phyloP scores from a whole-genome alignment of 129 eudicot species.

The Solidago caesia region DNA sequence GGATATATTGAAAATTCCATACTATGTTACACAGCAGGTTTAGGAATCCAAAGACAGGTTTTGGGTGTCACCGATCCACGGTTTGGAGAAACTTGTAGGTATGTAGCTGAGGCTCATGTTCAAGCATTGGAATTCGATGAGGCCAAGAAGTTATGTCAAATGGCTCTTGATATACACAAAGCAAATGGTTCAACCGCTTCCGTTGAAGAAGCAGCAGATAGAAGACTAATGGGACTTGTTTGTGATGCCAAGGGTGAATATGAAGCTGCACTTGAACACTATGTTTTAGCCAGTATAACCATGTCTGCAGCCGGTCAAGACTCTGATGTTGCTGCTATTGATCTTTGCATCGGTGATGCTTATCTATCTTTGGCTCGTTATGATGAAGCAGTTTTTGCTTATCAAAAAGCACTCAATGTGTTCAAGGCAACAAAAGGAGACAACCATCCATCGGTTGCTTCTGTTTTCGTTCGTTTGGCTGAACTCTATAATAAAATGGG shows the following conservation, averaged over 20 bases:
- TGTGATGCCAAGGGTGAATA: slow-evolving; percentile 62
- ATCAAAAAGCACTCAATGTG: slow-evolving; percentile 73
- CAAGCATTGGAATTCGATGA: slow-evolving; percentile 63
- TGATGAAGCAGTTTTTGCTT: slow-evolving; percentile 77
- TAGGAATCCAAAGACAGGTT: slow-evolving; percentile 48
- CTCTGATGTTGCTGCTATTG: slow-evolving; percentile 51
- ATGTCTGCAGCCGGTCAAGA: slow-evolving; percentile 55
- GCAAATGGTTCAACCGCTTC: slow-evolving; percentile 42
- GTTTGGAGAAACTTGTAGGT: slow-evolving; percentile 66
- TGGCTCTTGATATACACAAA: slow-evolving; percentile 61
- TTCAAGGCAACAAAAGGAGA: slow-evolving; percentile 72
- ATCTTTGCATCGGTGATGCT: slow-evolving; percentile 57
- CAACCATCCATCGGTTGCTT: slow-evolving; percentile 74
- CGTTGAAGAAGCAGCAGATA: slow-evolving; percentile 56
- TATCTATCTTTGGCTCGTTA: slow-evolving; percentile 62
- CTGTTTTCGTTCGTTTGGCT: slow-evolving; percentile 81
- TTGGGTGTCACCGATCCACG: slow-evolving; percentile 52
- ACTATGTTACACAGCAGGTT: slow-evolving; percentile 37
- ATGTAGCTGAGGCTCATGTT: slow-evolving; percentile 69
- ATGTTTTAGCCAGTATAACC: slow-evolving; percentile 50
- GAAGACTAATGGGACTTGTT: slow-evolving; percentile 68
- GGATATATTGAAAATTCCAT: slow-evolving; percentile 59
- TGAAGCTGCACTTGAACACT: slow-evolving; percentile 60
- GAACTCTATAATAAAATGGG: slow-evolving; percentile 81
- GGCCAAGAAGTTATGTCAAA: slow-evolving; percentile 59